These are phyloP conservation scores for Saccharomyces hybrid DNA, from an alignment of 1,139 yeast species.

Conservation along the genomic window DNA sequence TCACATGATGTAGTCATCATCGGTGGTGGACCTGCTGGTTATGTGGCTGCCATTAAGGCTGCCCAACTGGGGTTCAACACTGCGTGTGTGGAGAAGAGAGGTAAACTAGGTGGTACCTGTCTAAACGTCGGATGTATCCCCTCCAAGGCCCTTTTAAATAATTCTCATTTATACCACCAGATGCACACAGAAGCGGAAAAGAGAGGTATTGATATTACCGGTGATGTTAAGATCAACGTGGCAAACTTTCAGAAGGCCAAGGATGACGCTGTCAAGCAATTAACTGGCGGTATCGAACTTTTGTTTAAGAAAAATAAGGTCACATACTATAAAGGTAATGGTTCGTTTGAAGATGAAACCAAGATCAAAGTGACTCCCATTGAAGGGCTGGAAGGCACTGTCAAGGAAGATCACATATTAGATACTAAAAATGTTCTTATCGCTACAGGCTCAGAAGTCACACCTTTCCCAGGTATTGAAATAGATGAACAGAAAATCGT, in stretches of 20 bases:
- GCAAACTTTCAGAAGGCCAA: conserved; percentile 83
- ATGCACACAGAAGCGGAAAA: conserved; percentile 73
- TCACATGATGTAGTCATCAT: conserved; percentile 88
- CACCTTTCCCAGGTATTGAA: conserved; percentile 97
- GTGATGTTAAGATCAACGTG: conserved; percentile 67
- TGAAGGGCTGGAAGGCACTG: conserved; percentile 69
- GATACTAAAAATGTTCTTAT: conserved; percentile 83
- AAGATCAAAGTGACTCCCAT: conserved; percentile 73
- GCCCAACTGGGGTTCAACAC: conserved; percentile 93
- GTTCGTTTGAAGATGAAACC: conserved; percentile 78
- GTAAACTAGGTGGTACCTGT: conserved; percentile 95
- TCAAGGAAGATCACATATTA: conserved; percentile 39
- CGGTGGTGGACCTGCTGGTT: conserved; percentile 99
- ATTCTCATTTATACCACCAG: conserved; percentile 87
- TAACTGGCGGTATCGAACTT: conserved; percentile 91
- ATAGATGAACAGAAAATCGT: conserved; percentile 97
- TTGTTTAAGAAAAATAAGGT: conserved; percentile 94
- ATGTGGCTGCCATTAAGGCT: conserved; percentile 96
- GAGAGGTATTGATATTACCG: conserved; percentile 83
- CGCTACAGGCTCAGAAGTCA: conserved; percentile 98
- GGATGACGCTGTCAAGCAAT: conserved; percentile 78
- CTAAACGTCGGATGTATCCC: conserved; percentile 98
- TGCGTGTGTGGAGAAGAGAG: conserved; percentile 96
- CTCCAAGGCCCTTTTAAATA: conserved; percentile 89
- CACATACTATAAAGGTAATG: conserved; percentile 88